Evolutionary conservation across 225 moss, liverwort and hornwort genomes (phyloP).

Genomic region (Physcomitrellopsis africana): DNA sequence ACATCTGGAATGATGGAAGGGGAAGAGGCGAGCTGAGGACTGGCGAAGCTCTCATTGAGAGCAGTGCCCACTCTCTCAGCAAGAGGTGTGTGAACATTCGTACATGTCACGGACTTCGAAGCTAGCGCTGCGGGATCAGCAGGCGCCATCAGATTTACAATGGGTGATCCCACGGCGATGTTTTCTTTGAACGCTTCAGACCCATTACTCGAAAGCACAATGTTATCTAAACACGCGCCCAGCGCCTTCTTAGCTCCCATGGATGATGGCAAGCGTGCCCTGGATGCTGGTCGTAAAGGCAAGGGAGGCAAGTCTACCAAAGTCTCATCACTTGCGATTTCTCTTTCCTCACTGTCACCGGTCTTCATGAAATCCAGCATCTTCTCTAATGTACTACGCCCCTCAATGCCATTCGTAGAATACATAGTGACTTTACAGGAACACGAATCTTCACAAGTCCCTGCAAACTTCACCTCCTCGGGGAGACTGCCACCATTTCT

Average conservation of each 20-base stretch:
- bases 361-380: slow-evolving; percentile 37
- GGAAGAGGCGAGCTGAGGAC: slow-evolving; percentile 32
- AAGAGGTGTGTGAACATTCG: slow-evolving; percentile 25
- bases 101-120: slow-evolving; percentile 21
- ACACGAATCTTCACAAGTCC: neutral
- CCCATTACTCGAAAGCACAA: slow-evolving; percentile 30
- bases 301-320: slow-evolving; percentile 59
- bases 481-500: no score
- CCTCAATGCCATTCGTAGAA: slow-evolving; percentile 23
- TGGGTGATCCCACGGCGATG: slow-evolving; percentile 47
- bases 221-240: slow-evolving; percentile 47
- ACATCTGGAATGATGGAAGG: slow-evolving; percentile 26
- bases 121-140: slow-evolving; percentile 27
- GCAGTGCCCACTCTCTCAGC: slow-evolving; percentile 24
- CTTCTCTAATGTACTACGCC: slow-evolving; percentile 40
- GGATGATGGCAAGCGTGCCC: slow-evolving; percentile 77
- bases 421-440: neutral
- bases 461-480: neutral
- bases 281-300: slow-evolving; percentile 75
- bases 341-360: neutral
- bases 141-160: slow-evolving; percentile 37
- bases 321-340: slow-evolving; percentile 39
- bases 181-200: slow-evolving; percentile 46
- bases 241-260: slow-evolving; percentile 75
- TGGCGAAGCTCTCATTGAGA: slow-evolving; percentile 35